phyloP scores from a whole-genome alignment of 2,329 filamentous ascomycete species.

The Karstenula rhodostoma region DNA sequence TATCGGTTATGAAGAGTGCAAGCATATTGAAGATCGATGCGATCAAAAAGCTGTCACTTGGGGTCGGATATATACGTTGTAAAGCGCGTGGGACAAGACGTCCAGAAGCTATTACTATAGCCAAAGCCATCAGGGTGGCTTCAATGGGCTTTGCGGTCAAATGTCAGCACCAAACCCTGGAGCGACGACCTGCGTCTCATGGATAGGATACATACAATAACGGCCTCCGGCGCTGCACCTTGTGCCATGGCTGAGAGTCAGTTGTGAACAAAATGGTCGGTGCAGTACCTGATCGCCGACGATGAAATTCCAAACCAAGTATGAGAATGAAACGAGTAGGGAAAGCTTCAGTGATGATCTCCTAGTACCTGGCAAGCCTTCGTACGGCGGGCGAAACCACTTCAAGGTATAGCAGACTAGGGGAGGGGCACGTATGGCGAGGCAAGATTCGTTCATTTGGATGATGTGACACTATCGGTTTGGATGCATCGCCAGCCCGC shows the following conservation, averaged over 20 bases:
- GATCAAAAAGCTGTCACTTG: conserved; percentile 29
- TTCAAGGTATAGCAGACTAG: neutral
- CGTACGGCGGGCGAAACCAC: neutral
- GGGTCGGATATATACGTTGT: conserved; percentile 23
- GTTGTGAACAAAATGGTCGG: neutral
- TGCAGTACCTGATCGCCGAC: neutral
- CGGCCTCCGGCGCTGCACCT: conserved; percentile 4
- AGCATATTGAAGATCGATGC: conserved; percentile 27
- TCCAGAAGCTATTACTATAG: conserved; percentile 25
- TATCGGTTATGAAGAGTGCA: conserved; percentile 29
- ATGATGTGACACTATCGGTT: neutral
- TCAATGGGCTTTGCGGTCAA: neutral
- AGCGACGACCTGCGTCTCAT: neutral
- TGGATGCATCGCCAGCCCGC: neutral
- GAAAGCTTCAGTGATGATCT: neutral
- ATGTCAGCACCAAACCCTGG: neutral
- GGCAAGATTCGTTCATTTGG: neutral
- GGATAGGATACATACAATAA: neutral
- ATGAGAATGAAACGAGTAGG: neutral
- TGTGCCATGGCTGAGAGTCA: neutral
- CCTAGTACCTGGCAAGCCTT: neutral
- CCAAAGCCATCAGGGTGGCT: conserved; percentile 16
- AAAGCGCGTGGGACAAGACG: conserved; percentile 27
- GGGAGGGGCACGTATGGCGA: neutral
- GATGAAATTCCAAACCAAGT: neutral